phyloP scores from a whole-genome alignment of 345 rosid species.

The Heritiera littoralis region DNA sequence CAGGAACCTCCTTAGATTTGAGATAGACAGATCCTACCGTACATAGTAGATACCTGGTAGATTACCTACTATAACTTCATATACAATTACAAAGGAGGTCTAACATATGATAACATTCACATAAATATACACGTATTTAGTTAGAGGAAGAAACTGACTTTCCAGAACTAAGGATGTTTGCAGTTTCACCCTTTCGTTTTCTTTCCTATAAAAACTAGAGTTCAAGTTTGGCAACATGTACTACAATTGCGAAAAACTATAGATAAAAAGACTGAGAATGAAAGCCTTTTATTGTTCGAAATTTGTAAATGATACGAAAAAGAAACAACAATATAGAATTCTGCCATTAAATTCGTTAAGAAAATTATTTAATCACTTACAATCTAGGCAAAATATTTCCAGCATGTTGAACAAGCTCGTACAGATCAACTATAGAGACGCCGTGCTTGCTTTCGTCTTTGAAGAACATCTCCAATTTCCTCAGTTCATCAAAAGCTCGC shows the following conservation, averaged over 20 bases:
- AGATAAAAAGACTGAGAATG: not conserved
- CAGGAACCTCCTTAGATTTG: slow-evolving; percentile 82
- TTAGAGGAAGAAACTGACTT: not conserved
- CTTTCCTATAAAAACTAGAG: not conserved
- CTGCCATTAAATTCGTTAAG: not conserved
- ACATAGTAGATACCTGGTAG: slow-evolving; percentile 77
- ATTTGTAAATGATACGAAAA: not conserved
- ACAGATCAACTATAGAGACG: slow-evolving; percentile 70
- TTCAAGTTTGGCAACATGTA: not conserved
- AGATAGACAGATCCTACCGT: slow-evolving; percentile 91
- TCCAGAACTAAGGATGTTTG: not conserved
- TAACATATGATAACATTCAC: not conserved
- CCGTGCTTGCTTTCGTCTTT: slow-evolving; percentile 81
- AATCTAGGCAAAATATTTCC: slow-evolving; percentile 87
- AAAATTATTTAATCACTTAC: slow-evolving; percentile 43
- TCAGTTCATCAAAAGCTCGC: slow-evolving; percentile 87
- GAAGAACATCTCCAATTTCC: slow-evolving; percentile 83
- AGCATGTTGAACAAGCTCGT: slow-evolving; percentile 95
- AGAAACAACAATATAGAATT: not conserved
- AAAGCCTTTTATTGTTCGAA: not conserved
- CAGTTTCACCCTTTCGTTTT: not conserved
- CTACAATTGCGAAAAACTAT: not conserved
- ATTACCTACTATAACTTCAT: slow-evolving; percentile 22
- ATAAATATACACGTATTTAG: not conserved
- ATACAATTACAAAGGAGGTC: not conserved